These are phyloP conservation scores for Hypoxylon sp. DNA, from an alignment of 2,329 filamentous ascomycete genomes.

Conservation along the genomic window DNA sequence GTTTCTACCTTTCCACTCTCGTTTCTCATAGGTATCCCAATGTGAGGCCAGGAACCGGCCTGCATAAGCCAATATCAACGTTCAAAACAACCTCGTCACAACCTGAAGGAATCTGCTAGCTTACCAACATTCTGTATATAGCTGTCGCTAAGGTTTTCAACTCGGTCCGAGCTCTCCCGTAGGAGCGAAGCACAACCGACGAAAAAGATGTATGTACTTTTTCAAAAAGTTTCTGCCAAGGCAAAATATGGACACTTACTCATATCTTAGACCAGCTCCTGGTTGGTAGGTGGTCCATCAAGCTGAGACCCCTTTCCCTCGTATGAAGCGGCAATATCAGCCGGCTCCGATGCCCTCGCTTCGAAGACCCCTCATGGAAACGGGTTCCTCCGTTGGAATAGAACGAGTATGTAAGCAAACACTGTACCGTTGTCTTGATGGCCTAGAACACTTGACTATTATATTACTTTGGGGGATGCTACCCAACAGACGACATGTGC, in stretches of 20 bases:
- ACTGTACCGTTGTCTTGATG: constrained; percentile 6
- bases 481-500: constrained; percentile 13
- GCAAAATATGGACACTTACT: constrained; percentile 37
- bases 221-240: constrained; percentile 34
- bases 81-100: constrained; percentile 25
- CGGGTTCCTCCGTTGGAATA: constrained; percentile 39
- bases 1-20: constrained; percentile 27
- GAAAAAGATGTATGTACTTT: neutral
- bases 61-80: constrained; percentile 33
- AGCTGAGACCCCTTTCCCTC: constrained; percentile 30
- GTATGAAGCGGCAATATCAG: constrained; percentile 22
- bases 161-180: constrained; percentile 32
- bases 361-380: constrained; percentile 11
- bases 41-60: constrained; percentile 25
- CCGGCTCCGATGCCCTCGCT: constrained; percentile 2
- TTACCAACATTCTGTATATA: constrained; percentile 24
- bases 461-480: constrained; percentile 11
- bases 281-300: constrained; percentile 18
- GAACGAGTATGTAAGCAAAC: constrained; percentile 21
- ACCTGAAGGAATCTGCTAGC: constrained; percentile 6
- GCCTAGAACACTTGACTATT: constrained; percentile 7
- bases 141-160: constrained; percentile 2
- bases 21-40: constrained; percentile 23
- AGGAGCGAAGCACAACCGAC: constrained; percentile 21
- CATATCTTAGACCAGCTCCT: constrained; percentile 28